These are phyloP conservation scores for Zoysia pacifica DNA, from an alignment of 176 grass and related monocot genomes.

Conservation along the genomic window DNA sequence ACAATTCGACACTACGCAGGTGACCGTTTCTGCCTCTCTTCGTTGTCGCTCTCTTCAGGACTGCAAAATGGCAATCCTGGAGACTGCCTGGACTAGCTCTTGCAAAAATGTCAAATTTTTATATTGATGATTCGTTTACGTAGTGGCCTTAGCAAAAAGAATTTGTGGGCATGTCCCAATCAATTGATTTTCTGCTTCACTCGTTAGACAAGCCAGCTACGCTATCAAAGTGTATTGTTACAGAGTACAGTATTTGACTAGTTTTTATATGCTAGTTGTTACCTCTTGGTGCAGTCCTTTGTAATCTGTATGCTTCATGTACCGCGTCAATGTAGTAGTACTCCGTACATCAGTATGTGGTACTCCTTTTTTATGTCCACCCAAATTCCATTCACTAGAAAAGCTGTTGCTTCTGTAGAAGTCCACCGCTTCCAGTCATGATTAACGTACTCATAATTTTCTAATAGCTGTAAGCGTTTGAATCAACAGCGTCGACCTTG, in stretches of 20 bases:
- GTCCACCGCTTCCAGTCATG: too few species aligned
- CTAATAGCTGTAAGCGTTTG: too few species aligned
- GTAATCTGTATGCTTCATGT: not conserved
- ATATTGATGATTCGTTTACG: not conserved
- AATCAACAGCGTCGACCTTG: not conserved
- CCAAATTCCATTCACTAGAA: not conserved
- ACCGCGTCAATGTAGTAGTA: not conserved
- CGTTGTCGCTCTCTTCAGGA: not conserved
- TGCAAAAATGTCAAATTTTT: not conserved
- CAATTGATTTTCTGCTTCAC: conserved; percentile 11
- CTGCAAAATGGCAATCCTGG: not conserved
- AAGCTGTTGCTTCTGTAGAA: not conserved
- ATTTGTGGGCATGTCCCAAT: not conserved
- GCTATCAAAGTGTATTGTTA: not conserved
- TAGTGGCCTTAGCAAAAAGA: not conserved
- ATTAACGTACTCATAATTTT: too few species aligned
- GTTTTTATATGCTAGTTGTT: not conserved
- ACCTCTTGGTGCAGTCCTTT: not conserved
- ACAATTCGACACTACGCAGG: conserved; percentile 66
- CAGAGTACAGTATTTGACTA: not conserved
- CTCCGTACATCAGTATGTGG: not conserved
- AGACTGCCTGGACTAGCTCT: not conserved
- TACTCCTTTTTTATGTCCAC: not conserved
- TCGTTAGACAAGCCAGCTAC: not conserved
- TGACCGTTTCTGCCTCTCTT: conserved; percentile 27